Evolutionary conservation across 2,329 filamentous ascomycete genomes (phyloP), one percentile per base, ranked within the genome.

Genomic region (Hymenotorrendiella dingleyae): DNA sequence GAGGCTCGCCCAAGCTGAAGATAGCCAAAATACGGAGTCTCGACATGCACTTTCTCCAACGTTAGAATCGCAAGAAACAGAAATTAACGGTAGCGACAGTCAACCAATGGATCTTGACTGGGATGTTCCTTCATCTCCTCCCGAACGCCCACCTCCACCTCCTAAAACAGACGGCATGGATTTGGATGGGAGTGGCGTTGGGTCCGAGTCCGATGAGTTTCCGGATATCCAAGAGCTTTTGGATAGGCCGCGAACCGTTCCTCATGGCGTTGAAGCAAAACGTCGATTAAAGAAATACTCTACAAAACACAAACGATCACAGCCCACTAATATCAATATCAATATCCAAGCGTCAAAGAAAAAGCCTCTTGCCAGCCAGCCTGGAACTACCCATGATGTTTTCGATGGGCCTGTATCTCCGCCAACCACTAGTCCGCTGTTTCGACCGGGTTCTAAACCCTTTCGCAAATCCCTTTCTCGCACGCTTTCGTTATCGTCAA

Each of bases 341-440:
- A 42, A 42, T 20, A 52, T 54, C 6, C n/a, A n/a, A n/a, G n/a
- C n/a, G n/a, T n/a, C n/a, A n/a, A n/a, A n/a, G n/a, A n/a, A n/a
- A n/a, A 51, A 55, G 22, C 27, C 44, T 29, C 28, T 40, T 19
- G 23, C 35, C n/a, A n/a, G 28, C 20, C 29, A 20, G 5, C n/a
- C 17, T 16, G 34, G 27, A 10, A 29, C 17, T 33, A 26, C 28
- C 20, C 23, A 29, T 42, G 48, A 55, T 36, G 49, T 64, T 12
- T 67, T 65, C 39, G 57, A 67, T 43, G 54, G 64, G 38, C 65
- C 64, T 26, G 58, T 55, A n/a, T 68, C 67, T 6, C 66, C 66
- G 9, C 64, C 64, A 6, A 54, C 58, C 36, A 66, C 64, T 10
- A 67, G 63, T 34, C 63, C 65, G 11, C 58, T 55, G 12, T 50